phyloP scores from a whole-genome alignment of 176 grass and related monocot genomes.

The Alloteropsis semialata region DNA sequence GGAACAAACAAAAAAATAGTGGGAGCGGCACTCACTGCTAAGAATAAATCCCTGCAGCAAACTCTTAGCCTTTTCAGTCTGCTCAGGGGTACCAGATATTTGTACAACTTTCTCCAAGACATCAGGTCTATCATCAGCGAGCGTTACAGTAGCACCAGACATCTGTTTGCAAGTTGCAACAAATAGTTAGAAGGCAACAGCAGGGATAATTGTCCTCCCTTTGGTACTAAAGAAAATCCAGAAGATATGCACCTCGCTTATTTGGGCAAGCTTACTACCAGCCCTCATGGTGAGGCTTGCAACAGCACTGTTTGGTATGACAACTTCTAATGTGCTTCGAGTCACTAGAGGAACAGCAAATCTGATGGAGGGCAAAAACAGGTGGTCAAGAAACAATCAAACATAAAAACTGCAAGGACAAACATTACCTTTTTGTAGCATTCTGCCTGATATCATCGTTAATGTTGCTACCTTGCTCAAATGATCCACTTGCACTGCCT shows the following conservation, averaged over 20 bases:
- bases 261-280: constrained; percentile 94
- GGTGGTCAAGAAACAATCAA: constrained; percentile 24
- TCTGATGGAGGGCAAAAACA: constrained; percentile 45
- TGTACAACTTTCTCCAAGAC: constrained; percentile 61
- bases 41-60: constrained; percentile 94
- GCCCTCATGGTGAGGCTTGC: constrained; percentile 89
- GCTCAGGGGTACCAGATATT: constrained; percentile 95
- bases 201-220: neutral
- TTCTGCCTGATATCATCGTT: constrained; percentile 83
- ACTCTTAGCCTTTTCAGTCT: constrained; percentile 86
- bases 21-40: constrained; percentile 68
- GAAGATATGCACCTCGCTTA: constrained; percentile 68
- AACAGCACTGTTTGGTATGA: constrained; percentile 73
- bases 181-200: constrained; percentile 11
- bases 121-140: constrained; percentile 67
- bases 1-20: neutral
- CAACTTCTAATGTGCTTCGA: constrained; percentile 89
- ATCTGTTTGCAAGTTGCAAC: constrained; percentile 72
- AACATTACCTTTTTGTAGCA: constrained; percentile 59
- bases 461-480: constrained; percentile 81
- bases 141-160: constrained; percentile 76
- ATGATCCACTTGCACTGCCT: constrained; percentile 76
- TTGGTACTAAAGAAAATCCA: constrained; percentile 10
- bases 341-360: constrained; percentile 76
- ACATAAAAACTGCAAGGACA: neutral